Conservation (phyloP, 75 land plant genomes). For the Cunninghamia lanceolata region DNA sequence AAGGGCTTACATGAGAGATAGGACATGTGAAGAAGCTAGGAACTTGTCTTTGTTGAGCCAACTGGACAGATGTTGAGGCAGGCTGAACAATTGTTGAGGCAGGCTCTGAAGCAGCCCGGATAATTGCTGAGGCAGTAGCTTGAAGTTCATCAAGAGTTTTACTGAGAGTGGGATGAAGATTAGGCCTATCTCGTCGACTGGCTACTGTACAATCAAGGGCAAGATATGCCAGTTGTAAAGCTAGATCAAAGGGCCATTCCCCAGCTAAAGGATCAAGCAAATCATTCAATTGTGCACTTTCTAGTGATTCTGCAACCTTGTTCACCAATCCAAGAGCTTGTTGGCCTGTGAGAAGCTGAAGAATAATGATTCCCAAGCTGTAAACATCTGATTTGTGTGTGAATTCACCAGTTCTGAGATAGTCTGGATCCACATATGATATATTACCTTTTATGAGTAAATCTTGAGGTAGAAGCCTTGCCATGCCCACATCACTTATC, state of each 20-base stretch:
- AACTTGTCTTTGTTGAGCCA: neutral
- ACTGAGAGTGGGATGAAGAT: constrained; percentile 35
- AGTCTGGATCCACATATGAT: constrained; percentile 26
- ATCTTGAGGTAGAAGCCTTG: too few relatives aligned
- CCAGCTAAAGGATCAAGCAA: constrained; percentile 55
- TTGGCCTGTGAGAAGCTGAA: constrained; percentile 3
- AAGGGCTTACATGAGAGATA: constrained; percentile 29
- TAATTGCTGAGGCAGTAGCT: constrained; percentile 10
- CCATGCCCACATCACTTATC: too few relatives aligned
- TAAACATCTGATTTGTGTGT: constrained; percentile 26
- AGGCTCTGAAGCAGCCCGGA: too few relatives aligned
- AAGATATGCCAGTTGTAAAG: constrained; percentile 42
- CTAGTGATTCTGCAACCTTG: neutral
- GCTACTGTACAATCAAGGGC: constrained; percentile 44
- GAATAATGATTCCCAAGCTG: constrained; percentile 24
- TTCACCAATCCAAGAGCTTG: constrained; percentile 7
- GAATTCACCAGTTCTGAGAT: constrained; percentile 15
- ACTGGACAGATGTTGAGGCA: too few relatives aligned
- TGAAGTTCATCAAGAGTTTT: constrained; percentile 43
- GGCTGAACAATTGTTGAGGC: too few relatives aligned
- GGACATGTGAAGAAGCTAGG: constrained; percentile 50
- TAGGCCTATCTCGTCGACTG: constrained; percentile 46
- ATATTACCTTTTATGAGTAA: neutral
- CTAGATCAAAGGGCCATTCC: constrained; percentile 53
- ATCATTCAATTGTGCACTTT: neutral